Evolutionary conservation across 495 filamentous ascomycete species (phyloP), one percentile per base, ranked within the genome.

Genomic region (Aspergillus sparsus): DNA sequence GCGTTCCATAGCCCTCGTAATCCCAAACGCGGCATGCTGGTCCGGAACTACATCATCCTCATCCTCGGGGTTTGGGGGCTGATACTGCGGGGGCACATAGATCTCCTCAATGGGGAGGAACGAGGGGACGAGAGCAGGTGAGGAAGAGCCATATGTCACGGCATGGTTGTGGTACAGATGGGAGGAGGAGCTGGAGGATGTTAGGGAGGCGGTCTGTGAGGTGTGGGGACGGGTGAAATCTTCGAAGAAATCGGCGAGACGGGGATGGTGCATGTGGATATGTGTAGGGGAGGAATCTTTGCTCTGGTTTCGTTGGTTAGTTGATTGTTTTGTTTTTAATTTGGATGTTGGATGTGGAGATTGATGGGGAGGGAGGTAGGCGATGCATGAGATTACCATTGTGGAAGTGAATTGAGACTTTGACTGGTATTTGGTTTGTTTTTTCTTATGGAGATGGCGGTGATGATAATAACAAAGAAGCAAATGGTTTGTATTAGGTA

Each of bases 41-140:
- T 98, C 92, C 0, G 94, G 94, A 10, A 98, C 93, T 5, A 98
- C 89, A 63, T 98, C 94, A 66, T 98, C 94, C 75, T 98, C 94
- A 70, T 98, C 94, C 75, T 98, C 94, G 0, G 94, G 94, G 73
- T 97, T 97, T 49, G 92, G 81, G 1, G 94, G 94, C 72, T 96
- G 92, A 73, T 92, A 85, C 57, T 97, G 90, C 2, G 89, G 88
- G 7, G 89, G 85, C 5, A 98, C 89, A 78, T 92, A 92, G 73
- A 98, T 91, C 55, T 95, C 90, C 72, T 82, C 77, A 46, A 81
- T 68, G 39, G 75, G 77, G 11, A 82, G 74, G 68, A 77, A 82
- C 13, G 80, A 79, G 44, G 76, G 75, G 54, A 77, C 66, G 32
- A 64, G 66, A 15, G 69, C 63, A 6, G 70, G 68, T 6, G 70